Evolutionary conservation across 371 early-diverging fungal species (phyloP), one percentile per base, ranked within the genome.

Genomic region (Syncephalastrum contaminatum): DNA sequence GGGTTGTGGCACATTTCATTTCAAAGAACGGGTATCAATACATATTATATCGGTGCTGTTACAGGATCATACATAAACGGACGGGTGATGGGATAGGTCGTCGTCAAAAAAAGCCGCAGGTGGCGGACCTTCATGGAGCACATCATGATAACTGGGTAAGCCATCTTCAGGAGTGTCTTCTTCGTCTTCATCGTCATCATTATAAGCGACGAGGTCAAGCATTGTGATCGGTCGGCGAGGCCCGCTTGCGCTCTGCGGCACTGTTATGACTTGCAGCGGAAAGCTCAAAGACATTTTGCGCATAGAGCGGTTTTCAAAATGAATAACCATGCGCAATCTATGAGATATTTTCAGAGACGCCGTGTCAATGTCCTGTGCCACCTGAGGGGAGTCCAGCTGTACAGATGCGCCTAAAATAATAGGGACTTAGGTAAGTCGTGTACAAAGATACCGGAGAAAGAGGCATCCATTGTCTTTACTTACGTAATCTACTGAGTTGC

Each of bases 31-130:
- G 36, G 12, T 30, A 30, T 30, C 5, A 8, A 30, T 30, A 30
- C 36, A 30, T 30, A 30, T 10, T 10, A 6, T 5, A n/a, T n/a
- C n/a, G n/a, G n/a, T 25, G 25, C 2, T 30, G 36, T 30, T 30
- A 30, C 49, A 49, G 30, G 25, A 18, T 55, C 41, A 55, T 14
- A 39, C 25, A 25, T n/a, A 39, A 0, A 41, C 48, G 15, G 56
- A 53, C 3, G 59, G 53, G 27, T 59, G 45, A 16, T 53, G 53
- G 4, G 59, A 53, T 22, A 59, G 19, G 19, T 62, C 52, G 48
- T 62, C 57, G 15, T 62, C 62, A 39, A 62, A 43, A 56, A 62
- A 62, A 8, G 62, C 57, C 24, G 57, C 56, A 10, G 63, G 63
- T 3, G 63, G 63, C 1, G 63, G 49, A 13, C 63, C 63, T 51